Conservation (phyloP, 2,329 filamentous ascomycete genomes). For the Neofusicoccum laricinum region DNA sequence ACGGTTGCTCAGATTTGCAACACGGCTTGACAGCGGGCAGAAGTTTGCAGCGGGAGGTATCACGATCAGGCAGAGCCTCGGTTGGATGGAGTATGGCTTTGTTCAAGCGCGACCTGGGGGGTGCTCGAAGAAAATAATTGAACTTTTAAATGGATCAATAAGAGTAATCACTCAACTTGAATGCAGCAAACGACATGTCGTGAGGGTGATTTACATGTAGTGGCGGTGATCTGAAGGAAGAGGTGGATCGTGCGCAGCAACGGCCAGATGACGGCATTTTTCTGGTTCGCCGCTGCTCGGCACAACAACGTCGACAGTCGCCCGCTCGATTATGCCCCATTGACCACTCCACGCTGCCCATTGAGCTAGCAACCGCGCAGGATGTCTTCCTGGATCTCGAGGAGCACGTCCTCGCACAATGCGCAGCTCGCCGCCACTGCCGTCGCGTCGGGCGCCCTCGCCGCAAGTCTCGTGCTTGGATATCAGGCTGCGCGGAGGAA, state of each 20-base stretch:
- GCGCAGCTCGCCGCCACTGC: slow-evolving; percentile 70
- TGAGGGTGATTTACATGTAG: background rate
- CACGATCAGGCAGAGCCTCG: background rate
- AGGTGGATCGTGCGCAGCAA: background rate
- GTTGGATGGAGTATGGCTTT: background rate
- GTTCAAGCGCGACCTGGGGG: background rate
- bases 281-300: background rate
- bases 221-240: background rate
- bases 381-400: slow-evolving; percentile 48
- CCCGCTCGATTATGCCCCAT: background rate
- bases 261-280: slow-evolving; percentile 11
- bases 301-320: background rate
- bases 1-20: slow-evolving; percentile 5
- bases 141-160: background rate
- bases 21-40: background rate
- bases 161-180: background rate
- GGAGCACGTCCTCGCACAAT: slow-evolving; percentile 44
- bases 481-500: slow-evolving; percentile 55
- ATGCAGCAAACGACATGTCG: background rate
- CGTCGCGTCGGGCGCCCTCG: slow-evolving; percentile 50
- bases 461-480: slow-evolving; percentile 54
- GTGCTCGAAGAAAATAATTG: background rate
- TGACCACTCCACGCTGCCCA: background rate
- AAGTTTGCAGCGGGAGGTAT: background rate
- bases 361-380: background rate